Base-by-base conservation (phyloP, 1,284 basidiomycete species). In the Leccinum griseonigrum region DNA sequence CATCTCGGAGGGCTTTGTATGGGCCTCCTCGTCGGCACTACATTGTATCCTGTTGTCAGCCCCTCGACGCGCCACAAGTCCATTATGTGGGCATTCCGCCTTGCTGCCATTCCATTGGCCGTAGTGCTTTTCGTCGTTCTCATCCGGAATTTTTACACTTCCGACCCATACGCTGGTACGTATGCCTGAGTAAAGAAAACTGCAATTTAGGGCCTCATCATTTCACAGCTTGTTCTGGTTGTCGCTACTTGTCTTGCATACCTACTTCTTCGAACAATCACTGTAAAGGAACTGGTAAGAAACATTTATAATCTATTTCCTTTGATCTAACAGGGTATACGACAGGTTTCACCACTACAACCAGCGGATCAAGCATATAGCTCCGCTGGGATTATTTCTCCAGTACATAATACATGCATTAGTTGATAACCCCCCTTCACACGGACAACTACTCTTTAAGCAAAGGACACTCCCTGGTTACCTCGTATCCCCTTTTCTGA, bases 21-120 rank as follows among this genome's bases (percentile, higher is more conserved):
- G 85, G 95, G 95, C 10, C 79, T 98, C 2, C 81, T 98, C 7
- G 83, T 90, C 38, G 90, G 88, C 36, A 87, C 90, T 59, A 83
- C 90, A 3, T 85, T 98, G 64, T 95, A 96, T 70, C 96, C 95
- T 4, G 86, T 95, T n/a, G 93, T 98, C 63, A 91, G 87, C 66
- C 81, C 81, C 18, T 89, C 92, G 1, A 87, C 81, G 61, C 81
- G 85, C 13, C 94, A 96, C 71, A 83, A 84, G 60, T 71, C 84
- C n/a, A 83, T 92, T 54, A 86, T 91, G 67, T 94, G 91, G 87
- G 77, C 69, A 38, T 83, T 91, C 68, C 86, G 96, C 59, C 67
- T 93, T 14, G 76, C 87, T 34, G 92, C 93, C 0, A 79, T 94
- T 34, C 88, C 89, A 0, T 67, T 97, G 48, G 83, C 88, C 3